These are phyloP conservation scores for Phoenix dactylifera DNA, from an alignment of 176 grass and related monocot genomes.

Conservation along the genomic window DNA sequence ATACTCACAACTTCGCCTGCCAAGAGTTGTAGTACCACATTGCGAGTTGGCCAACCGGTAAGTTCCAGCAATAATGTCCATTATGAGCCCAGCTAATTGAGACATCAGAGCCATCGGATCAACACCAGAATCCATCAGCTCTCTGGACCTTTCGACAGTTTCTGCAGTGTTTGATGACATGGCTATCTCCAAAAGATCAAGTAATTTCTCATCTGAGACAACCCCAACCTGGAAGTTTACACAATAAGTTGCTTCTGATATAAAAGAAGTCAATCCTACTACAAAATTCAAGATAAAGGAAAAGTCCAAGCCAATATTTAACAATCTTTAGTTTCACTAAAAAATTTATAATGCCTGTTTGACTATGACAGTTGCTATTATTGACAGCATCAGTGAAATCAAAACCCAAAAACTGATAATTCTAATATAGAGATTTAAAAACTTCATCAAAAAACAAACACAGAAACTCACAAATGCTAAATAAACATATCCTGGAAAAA, in stretches of 20 bases:
- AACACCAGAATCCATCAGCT: constrained; percentile 2
- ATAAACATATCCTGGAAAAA: too few relatives aligned
- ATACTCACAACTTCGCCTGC: constrained; percentile 73
- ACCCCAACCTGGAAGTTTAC: constrained; percentile 8
- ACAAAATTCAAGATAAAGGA: too few relatives aligned
- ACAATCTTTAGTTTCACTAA: too few relatives aligned
- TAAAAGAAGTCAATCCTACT: not conserved
- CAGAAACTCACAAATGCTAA: too few relatives aligned
- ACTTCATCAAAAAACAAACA: too few relatives aligned
- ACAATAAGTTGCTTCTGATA: not conserved
- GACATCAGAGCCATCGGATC: constrained; percentile 9
- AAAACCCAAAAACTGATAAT: too few relatives aligned
- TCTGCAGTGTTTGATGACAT: constrained; percentile 5
- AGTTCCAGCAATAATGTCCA: constrained; percentile 9
- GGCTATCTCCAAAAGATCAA: constrained; percentile 4
- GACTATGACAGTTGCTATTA: too few relatives aligned
- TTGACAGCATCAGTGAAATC: too few relatives aligned
- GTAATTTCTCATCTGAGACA: not conserved
- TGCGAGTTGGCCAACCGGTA: not conserved
- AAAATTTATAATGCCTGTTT: too few relatives aligned
- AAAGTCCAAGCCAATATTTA: too few relatives aligned
- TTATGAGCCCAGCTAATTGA: constrained; percentile 5
- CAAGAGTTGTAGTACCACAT: constrained; percentile 10
- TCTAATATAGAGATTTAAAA: too few relatives aligned
- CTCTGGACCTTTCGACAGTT: constrained; percentile 7